These are phyloP conservation scores for Sapria himalayana DNA, from an alignment of 345 rosid species.

Conservation along the genomic window DNA sequence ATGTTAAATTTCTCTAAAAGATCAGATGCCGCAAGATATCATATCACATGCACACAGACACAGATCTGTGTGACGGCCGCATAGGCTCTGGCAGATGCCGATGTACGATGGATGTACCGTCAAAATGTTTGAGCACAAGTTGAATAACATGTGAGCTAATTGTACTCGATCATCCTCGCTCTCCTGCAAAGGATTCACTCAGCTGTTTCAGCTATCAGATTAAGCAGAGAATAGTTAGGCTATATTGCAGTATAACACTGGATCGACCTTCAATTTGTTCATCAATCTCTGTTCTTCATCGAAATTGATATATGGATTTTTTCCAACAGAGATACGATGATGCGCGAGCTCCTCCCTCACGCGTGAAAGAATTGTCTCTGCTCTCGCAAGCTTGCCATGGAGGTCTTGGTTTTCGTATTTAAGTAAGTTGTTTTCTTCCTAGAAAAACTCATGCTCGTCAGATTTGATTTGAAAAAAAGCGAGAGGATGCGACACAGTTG, in stretches of 20 bases:
- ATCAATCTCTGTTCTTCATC: constrained; percentile 34
- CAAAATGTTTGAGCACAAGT: constrained; percentile 47
- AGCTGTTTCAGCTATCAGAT: constrained; percentile 1
- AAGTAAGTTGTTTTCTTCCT: constrained; percentile 81
- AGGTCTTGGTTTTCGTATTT: constrained; percentile 67
- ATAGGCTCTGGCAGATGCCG: too few species aligned
- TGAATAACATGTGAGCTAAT: constrained; percentile 39
- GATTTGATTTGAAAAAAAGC: neutral
- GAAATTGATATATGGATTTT: constrained; percentile 21
- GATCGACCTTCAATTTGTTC: constrained; percentile 35
- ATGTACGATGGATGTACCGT: too few species aligned
- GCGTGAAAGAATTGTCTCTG: constrained; percentile 36
- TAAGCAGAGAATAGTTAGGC: too few species aligned
- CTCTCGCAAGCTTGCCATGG: constrained; percentile 27
- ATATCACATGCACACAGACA: too few species aligned
- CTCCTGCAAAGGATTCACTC: constrained; percentile 23
- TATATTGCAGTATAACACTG: neutral
- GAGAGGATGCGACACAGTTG: neutral
- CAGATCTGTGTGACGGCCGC: too few species aligned
- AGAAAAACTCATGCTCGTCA: neutral
- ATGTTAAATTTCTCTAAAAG: constrained; percentile 5
- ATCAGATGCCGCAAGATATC: too few species aligned
- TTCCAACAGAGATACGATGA: constrained; percentile 45
- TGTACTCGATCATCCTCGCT: constrained; percentile 46
- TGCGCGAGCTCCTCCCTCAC: constrained; percentile 66